phyloP scores from a whole-genome alignment of 148 eudicot genomes.

The Fallopia convolvulus region DNA sequence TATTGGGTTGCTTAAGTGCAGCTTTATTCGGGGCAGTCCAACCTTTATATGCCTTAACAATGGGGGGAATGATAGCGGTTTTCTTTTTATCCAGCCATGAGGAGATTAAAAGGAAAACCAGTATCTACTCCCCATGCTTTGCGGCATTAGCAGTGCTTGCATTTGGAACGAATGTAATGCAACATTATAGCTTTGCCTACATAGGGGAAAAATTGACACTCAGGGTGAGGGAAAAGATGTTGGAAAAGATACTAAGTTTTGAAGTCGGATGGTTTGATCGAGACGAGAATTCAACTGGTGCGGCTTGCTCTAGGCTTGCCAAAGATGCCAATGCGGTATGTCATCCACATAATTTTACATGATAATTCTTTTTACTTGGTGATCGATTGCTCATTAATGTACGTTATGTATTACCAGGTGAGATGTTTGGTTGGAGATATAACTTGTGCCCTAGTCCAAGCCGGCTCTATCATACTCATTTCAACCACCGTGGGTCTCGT shows the following conservation, averaged over 20 bases:
- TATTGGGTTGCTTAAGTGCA: conserved; percentile 33
- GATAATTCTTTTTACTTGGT: too few relatives aligned
- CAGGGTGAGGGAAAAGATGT: conserved; percentile 38
- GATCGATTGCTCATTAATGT: background rate
- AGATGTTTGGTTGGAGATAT: background rate
- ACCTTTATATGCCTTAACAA: conserved; percentile 28
- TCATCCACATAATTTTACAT: background rate
- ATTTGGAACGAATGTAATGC: conserved; percentile 25
- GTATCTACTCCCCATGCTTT: conserved; percentile 24
- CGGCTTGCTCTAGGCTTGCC: conserved; percentile 48
- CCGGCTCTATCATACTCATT: background rate
- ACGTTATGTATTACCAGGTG: background rate
- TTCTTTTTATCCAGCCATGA: conserved; percentile 20
- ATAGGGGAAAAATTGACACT: conserved; percentile 46
- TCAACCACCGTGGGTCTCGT: conserved; percentile 6
- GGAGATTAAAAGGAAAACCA: conserved; percentile 24
- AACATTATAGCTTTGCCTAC: conserved; percentile 40
- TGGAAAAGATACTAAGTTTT: conserved; percentile 60
- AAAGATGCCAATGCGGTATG: conserved; percentile 44
- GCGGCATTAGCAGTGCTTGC: conserved; percentile 20
- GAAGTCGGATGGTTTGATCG: conserved; percentile 81
- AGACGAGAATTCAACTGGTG: conserved; percentile 50
- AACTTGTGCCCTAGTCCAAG: background rate
- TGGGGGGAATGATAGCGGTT: conserved; percentile 38
- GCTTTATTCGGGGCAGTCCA: conserved; percentile 31